Evolutionary conservation across 345 rosid species (phyloP).

Genomic region (Rhodamnia argentea): DNA sequence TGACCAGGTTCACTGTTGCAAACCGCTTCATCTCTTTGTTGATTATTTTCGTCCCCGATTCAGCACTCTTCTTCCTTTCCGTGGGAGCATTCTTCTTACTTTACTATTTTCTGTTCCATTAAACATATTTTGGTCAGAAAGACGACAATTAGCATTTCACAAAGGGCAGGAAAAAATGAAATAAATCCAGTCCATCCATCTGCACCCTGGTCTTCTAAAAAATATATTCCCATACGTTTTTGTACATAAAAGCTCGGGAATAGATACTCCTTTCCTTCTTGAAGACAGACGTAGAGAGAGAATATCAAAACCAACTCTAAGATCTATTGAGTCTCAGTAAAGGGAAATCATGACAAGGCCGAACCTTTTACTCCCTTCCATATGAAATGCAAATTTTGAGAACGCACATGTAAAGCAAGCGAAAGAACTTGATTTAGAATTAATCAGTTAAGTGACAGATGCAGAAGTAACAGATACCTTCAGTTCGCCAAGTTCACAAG

Average conservation of each 20-base stretch:
- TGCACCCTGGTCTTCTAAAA: background rate
- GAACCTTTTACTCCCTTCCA: background rate
- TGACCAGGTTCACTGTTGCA: conserved; percentile 74
- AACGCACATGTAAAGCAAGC: background rate
- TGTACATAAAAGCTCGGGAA: background rate
- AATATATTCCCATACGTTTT: background rate
- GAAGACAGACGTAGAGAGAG: background rate
- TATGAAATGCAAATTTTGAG: background rate
- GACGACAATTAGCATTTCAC: background rate
- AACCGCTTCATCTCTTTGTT: conserved; percentile 74
- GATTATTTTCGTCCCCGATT: conserved; percentile 76
- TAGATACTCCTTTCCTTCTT: background rate
- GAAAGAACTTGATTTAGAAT: background rate
- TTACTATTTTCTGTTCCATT: conserved; percentile 61
- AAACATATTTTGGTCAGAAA: background rate
- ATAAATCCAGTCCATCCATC: background rate
- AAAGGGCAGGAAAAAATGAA: background rate
- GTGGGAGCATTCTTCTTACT: conserved; percentile 82
- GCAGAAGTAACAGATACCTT: conserved; percentile 37
- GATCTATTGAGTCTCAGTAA: background rate
- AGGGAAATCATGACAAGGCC: background rate
- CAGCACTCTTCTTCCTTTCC: conserved; percentile 77
- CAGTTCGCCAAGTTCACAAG: conserved; percentile 79
- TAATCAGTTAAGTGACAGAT: background rate
- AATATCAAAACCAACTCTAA: background rate